Conservation (phyloP, 2,329 filamentous ascomycete species). For the Fusarium papillatum region DNA sequence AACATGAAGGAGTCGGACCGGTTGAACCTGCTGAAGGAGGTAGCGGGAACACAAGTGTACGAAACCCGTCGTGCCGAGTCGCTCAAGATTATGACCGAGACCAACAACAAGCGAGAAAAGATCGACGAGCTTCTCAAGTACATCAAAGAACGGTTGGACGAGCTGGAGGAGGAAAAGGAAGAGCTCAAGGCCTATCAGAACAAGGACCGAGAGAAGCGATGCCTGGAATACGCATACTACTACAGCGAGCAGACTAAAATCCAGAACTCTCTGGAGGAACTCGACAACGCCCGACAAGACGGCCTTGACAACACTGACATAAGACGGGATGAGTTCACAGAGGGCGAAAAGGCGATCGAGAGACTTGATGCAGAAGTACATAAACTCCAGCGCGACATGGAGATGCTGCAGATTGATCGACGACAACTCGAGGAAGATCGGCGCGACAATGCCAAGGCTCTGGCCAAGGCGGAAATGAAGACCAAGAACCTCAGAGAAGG, state of each 20-base stretch:
- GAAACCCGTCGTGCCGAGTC: constrained; percentile 93
- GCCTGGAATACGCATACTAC: constrained; percentile 95
- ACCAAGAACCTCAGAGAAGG: constrained; percentile 87
- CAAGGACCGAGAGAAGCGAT: constrained; percentile 91
- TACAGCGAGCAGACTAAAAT: constrained; percentile 89
- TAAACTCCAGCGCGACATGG: constrained; percentile 84
- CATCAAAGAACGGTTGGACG: constrained; percentile 89
- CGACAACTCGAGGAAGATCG: constrained; percentile 91
- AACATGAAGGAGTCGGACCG: constrained; percentile 99
- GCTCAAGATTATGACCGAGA: constrained; percentile 96
- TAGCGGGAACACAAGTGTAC: constrained; percentile 98
- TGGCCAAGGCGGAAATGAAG: constrained; percentile 89
- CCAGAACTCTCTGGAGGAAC: constrained; percentile 80
- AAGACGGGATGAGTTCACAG: constrained; percentile 80
- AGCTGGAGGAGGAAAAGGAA: constrained; percentile 97
- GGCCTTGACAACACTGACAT: constrained; percentile 89
- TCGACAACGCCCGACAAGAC: constrained; percentile 85
- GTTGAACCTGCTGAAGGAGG: constrained; percentile 92
- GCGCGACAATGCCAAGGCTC: constrained; percentile 81
- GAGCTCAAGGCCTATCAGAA: constrained; percentile 95
- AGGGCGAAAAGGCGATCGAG: constrained; percentile 84
- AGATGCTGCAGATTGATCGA: constrained; percentile 87
- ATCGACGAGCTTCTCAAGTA: constrained; percentile 94
- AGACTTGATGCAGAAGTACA: constrained; percentile 85
- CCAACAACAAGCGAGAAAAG: constrained; percentile 93